These are phyloP conservation scores for Bremia lactucae DNA, from an alignment of 352 stramenopile genomes.

Conservation along the genomic window DNA sequence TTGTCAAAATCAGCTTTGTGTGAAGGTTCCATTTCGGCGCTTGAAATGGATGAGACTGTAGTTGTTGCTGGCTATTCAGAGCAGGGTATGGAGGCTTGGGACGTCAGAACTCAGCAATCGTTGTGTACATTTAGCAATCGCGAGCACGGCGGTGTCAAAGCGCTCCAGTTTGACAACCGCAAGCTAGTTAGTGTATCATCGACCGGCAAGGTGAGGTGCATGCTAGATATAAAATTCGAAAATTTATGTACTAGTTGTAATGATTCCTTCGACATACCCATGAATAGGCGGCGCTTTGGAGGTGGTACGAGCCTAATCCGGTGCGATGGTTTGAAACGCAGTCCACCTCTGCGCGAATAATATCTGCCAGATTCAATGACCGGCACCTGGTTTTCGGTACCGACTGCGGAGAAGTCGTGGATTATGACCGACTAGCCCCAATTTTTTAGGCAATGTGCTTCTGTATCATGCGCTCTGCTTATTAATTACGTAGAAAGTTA, in stretches of 20 bases:
- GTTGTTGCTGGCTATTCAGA: constrained; percentile 75
- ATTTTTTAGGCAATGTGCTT: constrained; percentile 32
- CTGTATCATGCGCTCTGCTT: too few relatives aligned
- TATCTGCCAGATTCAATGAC: constrained; percentile 65
- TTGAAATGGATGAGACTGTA: constrained; percentile 85
- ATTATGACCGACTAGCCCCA: constrained; percentile 64
- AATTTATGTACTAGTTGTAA: constrained; percentile 2
- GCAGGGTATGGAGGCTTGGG: constrained; percentile 83
- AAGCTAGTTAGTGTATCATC: constrained; percentile 78
- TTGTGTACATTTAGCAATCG: constrained; percentile 76
- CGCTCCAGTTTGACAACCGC: constrained; percentile 77
- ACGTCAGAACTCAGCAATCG: constrained; percentile 80
- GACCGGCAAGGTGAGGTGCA: constrained; percentile 43
- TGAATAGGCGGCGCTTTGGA: constrained; percentile 62
- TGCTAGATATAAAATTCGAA: neutral
- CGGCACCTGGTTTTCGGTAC: constrained; percentile 71
- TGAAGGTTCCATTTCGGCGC: constrained; percentile 54
- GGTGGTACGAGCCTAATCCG: constrained; percentile 76
- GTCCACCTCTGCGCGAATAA: constrained; percentile 37
- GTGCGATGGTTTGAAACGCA: constrained; percentile 61
- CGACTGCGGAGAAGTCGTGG: constrained; percentile 54
- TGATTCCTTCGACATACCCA: constrained; percentile 5
- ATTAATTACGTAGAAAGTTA: too few relatives aligned
- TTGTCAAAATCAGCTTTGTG: constrained; percentile 75
- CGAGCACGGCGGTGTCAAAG: constrained; percentile 56